Evolutionary conservation across 345 rosid species (phyloP), one percentile per base, ranked within the genome.

Genomic region (Bruguiera parviflora): DNA sequence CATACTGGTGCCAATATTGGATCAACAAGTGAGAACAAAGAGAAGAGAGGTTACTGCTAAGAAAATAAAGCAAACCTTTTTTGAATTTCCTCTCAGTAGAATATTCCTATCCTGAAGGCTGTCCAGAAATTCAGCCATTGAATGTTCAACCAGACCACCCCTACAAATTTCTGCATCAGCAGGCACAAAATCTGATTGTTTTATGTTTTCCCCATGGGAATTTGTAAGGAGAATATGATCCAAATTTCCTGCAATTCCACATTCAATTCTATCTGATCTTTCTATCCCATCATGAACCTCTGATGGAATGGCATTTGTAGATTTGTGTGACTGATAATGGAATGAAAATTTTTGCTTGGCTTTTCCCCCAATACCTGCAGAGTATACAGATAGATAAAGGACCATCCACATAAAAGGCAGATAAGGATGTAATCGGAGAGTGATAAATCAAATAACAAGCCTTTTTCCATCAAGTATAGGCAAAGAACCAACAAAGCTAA

Each of bases 271-370:
- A 71, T 83, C 84, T 20, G 76, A 52, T 18, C 21, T 65, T 77
- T 78, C 77, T 67, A 80, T 73, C 61, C 63, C 65, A 53, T 77
- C 84, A 74, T 65, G 63, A 58, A 55, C 73, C 72, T 83, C 80
- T 57, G 71, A 61, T 43, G 71, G 63, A 47, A 51, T 16, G 61
- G 33, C 35, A 66, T 43, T 60, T 4, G 32, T 39, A 57, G 66
- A 76, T 72, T 77, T 82, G 20, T 52, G 77, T 56, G 61, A 56
- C 66, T 66, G 83, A 49, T 76, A 78, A 75, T 65, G 78, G 53
- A 89, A 81, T 46, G 89, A 81, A 76, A 89, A 84, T 59, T 83
- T 86, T 71, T 84, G 81, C 79, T 75, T 86, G 47, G 61, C 63
- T 72, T 84, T 84, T 74, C 79, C 80, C 78, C 75, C 83, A 33